Evolutionary conservation across 2,329 filamentous ascomycete species (phyloP), one percentile per base, ranked within the genome.

Genomic region (Colletotrichum noveboracense): DNA sequence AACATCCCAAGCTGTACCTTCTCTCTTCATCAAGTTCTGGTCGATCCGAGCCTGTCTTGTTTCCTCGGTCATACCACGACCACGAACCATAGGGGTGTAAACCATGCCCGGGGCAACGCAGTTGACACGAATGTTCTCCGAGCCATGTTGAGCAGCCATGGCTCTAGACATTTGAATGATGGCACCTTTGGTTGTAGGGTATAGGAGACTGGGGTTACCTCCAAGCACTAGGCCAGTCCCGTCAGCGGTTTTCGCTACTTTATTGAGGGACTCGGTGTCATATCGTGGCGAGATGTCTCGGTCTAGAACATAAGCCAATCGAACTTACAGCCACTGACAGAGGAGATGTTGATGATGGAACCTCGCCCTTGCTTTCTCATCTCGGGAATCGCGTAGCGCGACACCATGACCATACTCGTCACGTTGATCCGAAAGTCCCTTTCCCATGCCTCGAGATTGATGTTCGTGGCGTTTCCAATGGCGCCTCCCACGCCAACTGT

Each of bases 371-470:
- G 75, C 66, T 83, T 84, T 5, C 79, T 77, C 92, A 94, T 94
- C 5, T 84, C 88, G 0, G 92, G 92, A 34, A 94, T 88, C 0
- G 88, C 88, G 78, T 90, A 89, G 78, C 93, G 92, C 21, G 86
- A 85, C 91, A 94, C 93, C 70, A 89, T 85, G 34, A 93, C 89
- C 92, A 94, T 94, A 78, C 89, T 92, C 6, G 87, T 88, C 6
- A 94, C 90, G 78, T 94, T 94, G 62, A 93, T 72, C 83, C 78
- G 74, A 13, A 85, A 78, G 60, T 81, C 82, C 8, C 79, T 70
- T 21, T 82, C 80, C 81, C 82, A 84, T 3, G 78, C 80, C 2
- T 74, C 76, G 7, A 85, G 64, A 61, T 84, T 78, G 9, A 61
- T 61, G 14, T 26, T 61, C 8, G 58, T 61, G 6, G 58, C 58